phyloP scores from a whole-genome alignment of 805 yeast genomes.

The Saccharomycopsis olivae region DNA sequence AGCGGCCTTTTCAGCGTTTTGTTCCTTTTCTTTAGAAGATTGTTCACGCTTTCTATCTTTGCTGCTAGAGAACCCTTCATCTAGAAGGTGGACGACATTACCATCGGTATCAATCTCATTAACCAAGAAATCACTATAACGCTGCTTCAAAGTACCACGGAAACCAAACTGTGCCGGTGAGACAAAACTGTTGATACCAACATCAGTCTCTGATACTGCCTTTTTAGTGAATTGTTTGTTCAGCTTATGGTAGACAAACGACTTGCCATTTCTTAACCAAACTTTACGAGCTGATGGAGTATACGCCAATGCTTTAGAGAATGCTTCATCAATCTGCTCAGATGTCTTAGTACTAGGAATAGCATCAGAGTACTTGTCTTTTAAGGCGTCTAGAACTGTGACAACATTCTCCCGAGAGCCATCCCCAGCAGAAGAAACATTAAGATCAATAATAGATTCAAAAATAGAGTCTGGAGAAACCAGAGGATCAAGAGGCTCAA shows the following conservation, averaged over 20 bases:
- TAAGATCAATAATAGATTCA: slow-evolving; percentile 53
- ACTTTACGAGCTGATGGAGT: slow-evolving; percentile 39
- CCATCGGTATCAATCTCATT: slow-evolving; percentile 71
- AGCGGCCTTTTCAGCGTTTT: slow-evolving; percentile 22
- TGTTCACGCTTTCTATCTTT: slow-evolving; percentile 30
- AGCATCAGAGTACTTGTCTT: slow-evolving; percentile 35
- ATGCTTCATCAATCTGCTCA: slow-evolving; percentile 34
- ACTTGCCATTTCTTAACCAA: slow-evolving; percentile 16
- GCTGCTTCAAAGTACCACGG: slow-evolving; percentile 69
- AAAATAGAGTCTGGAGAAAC: slow-evolving; percentile 55
- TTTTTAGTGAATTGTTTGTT: slow-evolving; percentile 1
- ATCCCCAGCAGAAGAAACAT: slow-evolving; percentile 27
- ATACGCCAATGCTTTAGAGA: slow-evolving; percentile 40
- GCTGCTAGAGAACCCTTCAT: slow-evolving; percentile 53
- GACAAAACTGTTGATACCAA: slow-evolving; percentile 70
- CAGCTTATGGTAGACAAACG: background rate
- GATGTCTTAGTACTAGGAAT: slow-evolving; percentile 28
- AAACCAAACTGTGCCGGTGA: slow-evolving; percentile 52
- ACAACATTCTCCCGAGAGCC: slow-evolving; percentile 43
- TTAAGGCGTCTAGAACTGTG: slow-evolving; percentile 25
- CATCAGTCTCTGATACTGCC: slow-evolving; percentile 30
- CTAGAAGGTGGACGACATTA: slow-evolving; percentile 62
- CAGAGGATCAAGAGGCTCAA: slow-evolving; percentile 42
- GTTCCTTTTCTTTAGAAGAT: slow-evolving; percentile 14
- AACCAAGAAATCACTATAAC: slow-evolving; percentile 90